Conservation (phyloP, 768 basidiomycete genomes). For the Lepiota venenata region DNA sequence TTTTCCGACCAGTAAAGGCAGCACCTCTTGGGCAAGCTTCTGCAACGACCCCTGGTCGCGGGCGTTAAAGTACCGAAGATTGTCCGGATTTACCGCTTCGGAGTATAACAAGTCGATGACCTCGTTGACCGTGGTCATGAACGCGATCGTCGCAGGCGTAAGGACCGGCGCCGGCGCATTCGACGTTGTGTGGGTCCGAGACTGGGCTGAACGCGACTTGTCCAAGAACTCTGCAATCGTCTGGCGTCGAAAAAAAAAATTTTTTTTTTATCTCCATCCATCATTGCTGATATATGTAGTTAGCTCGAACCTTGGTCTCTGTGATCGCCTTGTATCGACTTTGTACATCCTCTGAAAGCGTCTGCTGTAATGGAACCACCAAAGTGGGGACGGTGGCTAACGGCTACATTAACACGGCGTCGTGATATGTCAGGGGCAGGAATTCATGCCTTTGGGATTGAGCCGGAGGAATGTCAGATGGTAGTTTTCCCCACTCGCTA, state of each 20-base stretch:
- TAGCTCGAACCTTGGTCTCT: constrained; percentile 57
- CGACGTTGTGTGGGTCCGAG: constrained; percentile 68
- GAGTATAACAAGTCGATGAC: constrained; percentile 62
- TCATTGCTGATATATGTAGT: neutral
- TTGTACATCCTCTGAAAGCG: constrained; percentile 64
- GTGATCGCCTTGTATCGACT: constrained; percentile 79
- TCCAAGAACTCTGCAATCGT: constrained; percentile 78
- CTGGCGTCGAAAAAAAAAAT: constrained; percentile 39
- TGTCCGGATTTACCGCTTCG: constrained; percentile 58
- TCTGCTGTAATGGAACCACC: constrained; percentile 79
- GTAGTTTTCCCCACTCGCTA: constrained; percentile 80
- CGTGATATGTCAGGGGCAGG: neutral
- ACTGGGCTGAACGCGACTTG: constrained; percentile 69
- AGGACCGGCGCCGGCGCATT: constrained; percentile 71
- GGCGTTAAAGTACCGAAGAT: constrained; percentile 57
- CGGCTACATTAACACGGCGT: neutral
- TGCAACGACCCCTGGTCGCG: constrained; percentile 50
- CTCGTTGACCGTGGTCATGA: constrained; percentile 46
- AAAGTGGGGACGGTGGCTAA: constrained; percentile 78
- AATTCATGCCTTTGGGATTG: constrained; percentile 63
- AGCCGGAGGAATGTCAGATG: constrained; percentile 71
- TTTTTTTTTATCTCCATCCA: neutral
- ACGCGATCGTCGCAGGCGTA: constrained; percentile 79
- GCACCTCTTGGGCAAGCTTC: constrained; percentile 38
- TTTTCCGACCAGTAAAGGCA: constrained; percentile 42